A percentile compares a stretch with the other conserved stretches of the same genome.
These are phyloP conservation scores for Plasmodium cynomolgi DNA, from an alignment of 169 alveolate species.

Conservation along the genomic window DNA sequence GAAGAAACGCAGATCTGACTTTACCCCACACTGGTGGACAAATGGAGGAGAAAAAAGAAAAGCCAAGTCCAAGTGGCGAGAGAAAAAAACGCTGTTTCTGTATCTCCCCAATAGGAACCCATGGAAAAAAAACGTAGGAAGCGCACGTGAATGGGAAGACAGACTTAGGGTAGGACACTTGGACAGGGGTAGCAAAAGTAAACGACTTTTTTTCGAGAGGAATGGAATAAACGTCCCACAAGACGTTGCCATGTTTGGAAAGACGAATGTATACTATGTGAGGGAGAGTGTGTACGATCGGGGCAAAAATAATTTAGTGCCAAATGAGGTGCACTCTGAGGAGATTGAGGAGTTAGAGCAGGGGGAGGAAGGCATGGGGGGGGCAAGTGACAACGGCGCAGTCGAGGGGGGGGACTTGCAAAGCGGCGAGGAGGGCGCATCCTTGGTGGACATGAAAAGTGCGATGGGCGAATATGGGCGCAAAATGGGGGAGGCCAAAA, in stretches of 20 bases:
- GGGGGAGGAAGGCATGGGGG: not conserved
- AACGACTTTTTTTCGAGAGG: slow-evolving; percentile 47
- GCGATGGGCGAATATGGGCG: not conserved
- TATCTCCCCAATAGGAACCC: not conserved
- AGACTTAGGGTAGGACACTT: not conserved
- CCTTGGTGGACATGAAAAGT: not conserved
- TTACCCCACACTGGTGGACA: not conserved
- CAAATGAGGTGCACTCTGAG: slow-evolving; percentile 35
- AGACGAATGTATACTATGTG: slow-evolving; percentile 50
- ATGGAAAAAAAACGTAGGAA: not conserved
- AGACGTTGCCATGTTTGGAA: slow-evolving; percentile 75
- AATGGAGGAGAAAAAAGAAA: not conserved
- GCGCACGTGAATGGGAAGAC: not conserved
- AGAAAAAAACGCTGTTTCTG: not conserved
- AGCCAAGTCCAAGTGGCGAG: not conserved
- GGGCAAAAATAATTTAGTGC: slow-evolving; percentile 37
- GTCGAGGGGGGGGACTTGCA: not conserved
- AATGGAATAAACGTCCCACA: slow-evolving; percentile 60
- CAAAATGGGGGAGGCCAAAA: not conserved
- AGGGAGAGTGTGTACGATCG: slow-evolving; percentile 55
- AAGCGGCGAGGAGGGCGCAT: not conserved
- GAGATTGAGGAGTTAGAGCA: slow-evolving; percentile 41
- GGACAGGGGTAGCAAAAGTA: not conserved
- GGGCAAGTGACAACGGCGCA: not conserved
- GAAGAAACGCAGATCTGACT: not conserved